phyloP scores from a whole-genome alignment of 176 grass and related monocot genomes.

The Tillandsia leiboldiana region DNA sequence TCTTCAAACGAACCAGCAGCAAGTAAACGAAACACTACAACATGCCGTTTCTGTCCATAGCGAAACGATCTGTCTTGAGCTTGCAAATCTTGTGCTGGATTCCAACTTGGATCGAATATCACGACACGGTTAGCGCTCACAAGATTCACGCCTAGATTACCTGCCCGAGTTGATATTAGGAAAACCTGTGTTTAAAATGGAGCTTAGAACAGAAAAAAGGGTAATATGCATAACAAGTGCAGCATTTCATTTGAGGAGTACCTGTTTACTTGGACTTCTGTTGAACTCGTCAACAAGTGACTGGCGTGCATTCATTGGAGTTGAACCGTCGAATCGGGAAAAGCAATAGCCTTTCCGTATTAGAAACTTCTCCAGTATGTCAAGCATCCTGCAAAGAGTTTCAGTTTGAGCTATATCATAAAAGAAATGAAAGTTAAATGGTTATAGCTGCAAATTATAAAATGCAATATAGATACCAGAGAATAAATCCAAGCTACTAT shows the following conservation, averaged over 20 bases:
- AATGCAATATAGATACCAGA: neutral
- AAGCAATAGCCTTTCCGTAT: slow-evolving; percentile 97
- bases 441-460: slow-evolving; percentile 17
- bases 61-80: slow-evolving; percentile 96
- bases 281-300: slow-evolving; percentile 90
- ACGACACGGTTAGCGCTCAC: slow-evolving; percentile 93
- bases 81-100: slow-evolving; percentile 96
- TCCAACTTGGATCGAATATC: slow-evolving; percentile 99
- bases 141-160: slow-evolving; percentile 88
- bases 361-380: slow-evolving; percentile 96
- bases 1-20: slow-evolving; percentile 96
- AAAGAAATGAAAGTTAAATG: slow-evolving; percentile 9
- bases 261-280: slow-evolving; percentile 93
- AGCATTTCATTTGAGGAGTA: slow-evolving; percentile 17
- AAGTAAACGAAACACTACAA: slow-evolving; percentile 85
- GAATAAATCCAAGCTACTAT: neutral
- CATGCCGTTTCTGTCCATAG: slow-evolving; percentile 81
- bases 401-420: slow-evolving; percentile 10
- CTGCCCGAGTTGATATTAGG: slow-evolving; percentile 91
- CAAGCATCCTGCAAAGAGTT: slow-evolving; percentile 72
- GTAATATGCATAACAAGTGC: slow-evolving; percentile 11
- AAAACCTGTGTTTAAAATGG: slow-evolving; percentile 54
- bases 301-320: slow-evolving; percentile 84
- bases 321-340: slow-evolving; percentile 93
- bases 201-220: slow-evolving; percentile 5